A percentile compares a stretch with the other conserved stretches of the same genome.
Conservation (phyloP, 2,329 filamentous ascomycete species). For the Ceratocystis variospora region DNA sequence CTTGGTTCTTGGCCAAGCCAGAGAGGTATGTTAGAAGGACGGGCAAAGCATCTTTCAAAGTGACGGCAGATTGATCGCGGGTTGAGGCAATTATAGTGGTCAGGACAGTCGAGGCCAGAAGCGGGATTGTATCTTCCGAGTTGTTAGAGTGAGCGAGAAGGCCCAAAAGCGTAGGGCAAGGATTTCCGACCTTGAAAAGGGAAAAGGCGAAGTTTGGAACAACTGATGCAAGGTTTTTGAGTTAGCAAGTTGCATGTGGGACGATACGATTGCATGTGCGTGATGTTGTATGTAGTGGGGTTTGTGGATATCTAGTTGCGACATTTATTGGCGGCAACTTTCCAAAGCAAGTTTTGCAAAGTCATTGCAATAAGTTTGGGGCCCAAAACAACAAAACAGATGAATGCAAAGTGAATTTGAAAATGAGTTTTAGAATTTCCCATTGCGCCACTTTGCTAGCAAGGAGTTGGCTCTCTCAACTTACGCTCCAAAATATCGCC, state of each 20-base stretch:
- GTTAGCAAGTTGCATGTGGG: background rate
- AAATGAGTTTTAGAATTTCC: conserved; percentile 8
- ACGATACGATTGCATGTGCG: background rate
- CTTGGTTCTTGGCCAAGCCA: conserved; percentile 66
- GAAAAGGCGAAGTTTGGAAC: conserved; percentile 65
- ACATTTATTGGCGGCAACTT: background rate
- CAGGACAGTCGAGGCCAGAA: conserved; percentile 80
- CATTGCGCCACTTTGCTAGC: background rate
- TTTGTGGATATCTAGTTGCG: conserved; percentile 1
- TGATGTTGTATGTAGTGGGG: background rate
- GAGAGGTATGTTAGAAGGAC: conserved; percentile 78
- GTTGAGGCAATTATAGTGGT: conserved; percentile 61
- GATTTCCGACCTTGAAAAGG: conserved; percentile 60
- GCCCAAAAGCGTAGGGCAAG: conserved; percentile 71
- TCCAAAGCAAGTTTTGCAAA: background rate
- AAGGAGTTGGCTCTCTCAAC: conserved; percentile 22
- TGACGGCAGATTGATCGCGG: conserved; percentile 48
- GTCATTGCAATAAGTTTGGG: background rate
- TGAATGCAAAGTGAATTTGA: background rate
- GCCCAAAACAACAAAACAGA: background rate
- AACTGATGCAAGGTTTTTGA: conserved; percentile 37
- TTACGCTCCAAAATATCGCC: conserved; percentile 76
- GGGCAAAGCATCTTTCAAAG: conserved; percentile 63
- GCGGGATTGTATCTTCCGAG: conserved; percentile 64
- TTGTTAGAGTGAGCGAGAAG: conserved; percentile 67